Evolutionary conservation across 768 basidiomycete species (phyloP), one percentile per base, ranked within the genome.

Genomic region (Roridomyces roridus): DNA sequence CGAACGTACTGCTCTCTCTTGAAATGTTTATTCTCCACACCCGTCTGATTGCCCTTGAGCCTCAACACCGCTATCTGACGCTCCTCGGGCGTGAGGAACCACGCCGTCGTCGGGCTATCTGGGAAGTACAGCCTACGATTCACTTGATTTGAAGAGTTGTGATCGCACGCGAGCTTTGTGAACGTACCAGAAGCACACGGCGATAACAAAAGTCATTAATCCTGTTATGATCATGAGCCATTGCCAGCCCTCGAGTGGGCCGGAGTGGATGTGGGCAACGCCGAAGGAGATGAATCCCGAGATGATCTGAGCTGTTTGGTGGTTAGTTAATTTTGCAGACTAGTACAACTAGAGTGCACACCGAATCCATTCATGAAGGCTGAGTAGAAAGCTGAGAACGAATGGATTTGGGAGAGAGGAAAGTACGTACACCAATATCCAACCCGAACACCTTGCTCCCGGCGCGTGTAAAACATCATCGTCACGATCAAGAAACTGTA

Each of bases 391-490:
- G 40, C 17, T 43, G 23, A 54, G 18, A 21, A 21, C 42, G 36
- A 34, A 26, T 23, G 12, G 23, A 50, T 56, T 35, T n/a, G n/a
- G n/a, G 25, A 15, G 10, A 23, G 46, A 46, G 4, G 31, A 17
- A 41, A 31, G 9, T 26, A 63, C 86, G 65, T 72, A 91, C 90
- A 91, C 88, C 88, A 91, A 65, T 89, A 91, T 3, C 91, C 89
- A 15, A 89, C 81, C 5, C 91, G 81, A 42, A 80, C 72, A 1
- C 85, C 89, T 64, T 90, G 88, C 63, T 92, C 91, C 9, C 76
- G 82, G 45, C 87, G 83, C 5, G 89, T 91, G 67, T 92, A 91
- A 65, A 91, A 92, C 90, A 91, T 91, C 5, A 86, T 85, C 18
- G 84, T 88, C 34, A 92, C 86, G 66, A 92, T 83, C 82, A 92